Evolutionary conservation across 257 asterid genomes (phyloP), one percentile per base, ranked within the genome.

Genomic region (Primulina eburnea): DNA sequence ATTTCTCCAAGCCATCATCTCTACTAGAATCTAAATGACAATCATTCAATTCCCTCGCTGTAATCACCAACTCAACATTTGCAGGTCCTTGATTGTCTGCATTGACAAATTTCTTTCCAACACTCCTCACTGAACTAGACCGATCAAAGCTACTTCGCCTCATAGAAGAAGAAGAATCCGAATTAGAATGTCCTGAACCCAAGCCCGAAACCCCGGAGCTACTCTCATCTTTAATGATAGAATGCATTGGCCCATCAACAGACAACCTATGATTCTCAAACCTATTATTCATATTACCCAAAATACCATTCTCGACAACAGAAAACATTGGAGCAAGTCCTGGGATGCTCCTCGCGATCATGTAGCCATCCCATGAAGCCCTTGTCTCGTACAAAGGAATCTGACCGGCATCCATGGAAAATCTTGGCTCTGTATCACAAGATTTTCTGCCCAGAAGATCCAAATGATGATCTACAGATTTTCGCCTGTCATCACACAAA

Each of bases 321-420:
- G 96, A 90, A 37, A 92, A 71, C 98, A 90, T 87, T 0, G 96
- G 98, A 7, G 96, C 82, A 1, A 88, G 83, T 79, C 93, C 83
- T 0, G 98, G 97, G 67, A 88, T 93, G 33, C 95, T 82, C 78
- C 92, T 88, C 7, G 97, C 96, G 9, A 90, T 86, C 94, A 89
- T 78, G 74, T 90, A 93, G 8, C 99, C 99, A 84, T 93, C 99
- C 97, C 97, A 93, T 14, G 99, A 93, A 72, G 97, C 96, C 71
- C 99, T 81, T 0, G 96, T 96, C 83, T 93, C 95, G 75, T 93
- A 97, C 56, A 89, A 76, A 37, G 95, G 83, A 62, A 85, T 79
- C 74, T 82, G 76, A 11, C 90, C 84, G 6, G 75, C 89, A 73
- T 92, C 98, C 17, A 84, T 85, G 1, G 92, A 88, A 76, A 85